A percentile compares a stretch with the other conserved stretches of the same genome.
Evolutionary conservation across 805 yeast genomes (phyloP).

Genomic region (Saturnispora saitoi): DNA sequence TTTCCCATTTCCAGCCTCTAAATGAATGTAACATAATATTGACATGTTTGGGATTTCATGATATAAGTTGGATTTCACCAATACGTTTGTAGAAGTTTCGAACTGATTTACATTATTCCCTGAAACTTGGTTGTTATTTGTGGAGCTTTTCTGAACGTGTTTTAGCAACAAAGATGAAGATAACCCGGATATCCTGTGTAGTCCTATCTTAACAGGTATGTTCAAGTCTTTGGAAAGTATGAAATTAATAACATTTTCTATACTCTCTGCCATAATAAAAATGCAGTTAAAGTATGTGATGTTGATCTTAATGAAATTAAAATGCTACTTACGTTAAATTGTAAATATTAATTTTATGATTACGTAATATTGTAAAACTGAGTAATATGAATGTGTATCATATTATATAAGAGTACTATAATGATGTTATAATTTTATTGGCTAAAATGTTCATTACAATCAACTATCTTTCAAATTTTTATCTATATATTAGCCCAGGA

Average conservation of each 20-base stretch:
- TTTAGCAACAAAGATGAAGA: slow-evolving; percentile 8
- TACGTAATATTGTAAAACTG: no score
- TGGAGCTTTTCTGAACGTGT: background rate
- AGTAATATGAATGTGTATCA: no score
- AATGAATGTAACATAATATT: slow-evolving; percentile 6
- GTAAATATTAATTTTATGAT: no score
- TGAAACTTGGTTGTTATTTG: background rate
- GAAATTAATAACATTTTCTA: slow-evolving; percentile 30
- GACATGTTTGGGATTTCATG: slow-evolving; percentile 6
- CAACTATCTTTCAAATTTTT: no score
- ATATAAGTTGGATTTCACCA: slow-evolving; percentile 17
- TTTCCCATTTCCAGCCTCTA: slow-evolving; percentile 33
- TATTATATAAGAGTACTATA: no score
- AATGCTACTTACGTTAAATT: no score
- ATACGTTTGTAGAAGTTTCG: slow-evolving; percentile 6
- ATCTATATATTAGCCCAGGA: slow-evolving; percentile 47
- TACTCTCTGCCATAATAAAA: background rate
- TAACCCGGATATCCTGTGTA: slow-evolving; percentile 22
- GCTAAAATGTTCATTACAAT: no score
- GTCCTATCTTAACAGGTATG: slow-evolving; percentile 39
- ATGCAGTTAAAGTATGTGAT: background rate
- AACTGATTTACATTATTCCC: background rate
- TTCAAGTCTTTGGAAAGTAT: slow-evolving; percentile 49
- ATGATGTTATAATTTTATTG: no score
- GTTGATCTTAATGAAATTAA: background rate